Base-by-base conservation (phyloP, 768 basidiomycete genomes). In the Pleurotus sapidus region DNA sequence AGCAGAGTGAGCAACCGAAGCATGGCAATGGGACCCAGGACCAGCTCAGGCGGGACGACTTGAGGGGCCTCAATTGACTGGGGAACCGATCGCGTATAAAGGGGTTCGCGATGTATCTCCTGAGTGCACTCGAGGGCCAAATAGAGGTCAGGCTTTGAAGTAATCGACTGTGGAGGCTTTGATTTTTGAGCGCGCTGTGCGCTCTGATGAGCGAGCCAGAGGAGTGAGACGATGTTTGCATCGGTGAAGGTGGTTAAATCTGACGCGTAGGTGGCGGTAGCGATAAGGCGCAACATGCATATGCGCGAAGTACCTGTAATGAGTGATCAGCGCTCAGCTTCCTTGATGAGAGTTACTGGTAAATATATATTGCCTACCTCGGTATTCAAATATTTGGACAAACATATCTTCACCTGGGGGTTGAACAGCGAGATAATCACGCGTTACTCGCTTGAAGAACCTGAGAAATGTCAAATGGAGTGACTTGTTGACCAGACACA, bases 1-100 rank as follows among this genome's bases (percentile, higher is more conserved):
- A 74, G 65, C 7, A 69, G 45, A 4, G 65, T 65, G 14, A 72
- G 60, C 3, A 73, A 59, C 4, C 70, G 67, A 12, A 65, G 55
- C 20, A 70, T 61, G 11, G 61, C 63, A 8, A 58, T 68, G 1
- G 71, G 70, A 12, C 70, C 72, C 14, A 67, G 54, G 6, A 65
- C 56, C 12, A 55, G 27, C 56, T 70, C 69, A 4, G 62, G 59
- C 1, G 66, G 61, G 5, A 69, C 61, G 18, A 66, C 64, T 4
- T 55, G 24, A 2, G 64, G 57, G 0, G 60, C 56, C 7, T 71
- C 66, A 15, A 60, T 57, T 8, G 61, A 57, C 17, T 57, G 49
- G 1, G 60, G 45, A 5, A 61, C 59, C 25, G 58, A 58, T 12
- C 59, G 34, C 2, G 63, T 53, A 47, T 62, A 63, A 17, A 60